Conservation (phyloP, 73 alveolate genomes). For the Paramecium tetraurelia region DNA sequence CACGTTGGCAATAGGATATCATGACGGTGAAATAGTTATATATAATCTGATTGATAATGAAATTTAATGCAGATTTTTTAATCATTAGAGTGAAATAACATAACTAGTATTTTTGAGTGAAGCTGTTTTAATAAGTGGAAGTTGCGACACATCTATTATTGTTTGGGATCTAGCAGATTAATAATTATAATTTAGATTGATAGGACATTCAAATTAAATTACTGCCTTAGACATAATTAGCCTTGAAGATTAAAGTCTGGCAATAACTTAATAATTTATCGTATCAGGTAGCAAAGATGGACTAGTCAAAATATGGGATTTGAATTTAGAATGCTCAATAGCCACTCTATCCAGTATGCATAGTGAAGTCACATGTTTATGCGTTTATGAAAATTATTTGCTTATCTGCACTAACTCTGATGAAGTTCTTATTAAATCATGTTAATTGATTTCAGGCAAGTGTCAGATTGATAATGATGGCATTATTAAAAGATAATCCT, state of each 20-base stretch:
- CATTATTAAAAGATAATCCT: not conserved
- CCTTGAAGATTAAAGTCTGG: conserved; percentile 46
- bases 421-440: conserved; percentile 3
- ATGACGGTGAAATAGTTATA: conserved; percentile 8
- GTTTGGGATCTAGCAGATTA: conserved; percentile 59
- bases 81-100: not conserved
- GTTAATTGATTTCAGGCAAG: not conserved
- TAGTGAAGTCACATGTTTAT: conserved; percentile 8
- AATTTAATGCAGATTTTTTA: conserved; percentile 4
- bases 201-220: conserved; percentile 52
- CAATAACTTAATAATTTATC: conserved; percentile 21
- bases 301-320: conserved; percentile 48
- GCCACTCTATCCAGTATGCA: conserved; percentile 10
- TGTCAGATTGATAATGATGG: not conserved
- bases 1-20: not conserved
- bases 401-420: conserved; percentile 40
- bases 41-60: not conserved
- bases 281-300: conserved; percentile 62
- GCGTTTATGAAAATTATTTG: not conserved
- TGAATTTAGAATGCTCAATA: not conserved
- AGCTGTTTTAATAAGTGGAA: conserved; percentile 40
- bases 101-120: conserved; percentile 2
- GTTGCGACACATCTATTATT: conserved; percentile 51
- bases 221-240: conserved; percentile 34
- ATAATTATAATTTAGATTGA: not conserved